phyloP scores from a whole-genome alignment of 2,329 filamentous ascomycete species.

The Neophaeococcomyces mojaviensis region DNA sequence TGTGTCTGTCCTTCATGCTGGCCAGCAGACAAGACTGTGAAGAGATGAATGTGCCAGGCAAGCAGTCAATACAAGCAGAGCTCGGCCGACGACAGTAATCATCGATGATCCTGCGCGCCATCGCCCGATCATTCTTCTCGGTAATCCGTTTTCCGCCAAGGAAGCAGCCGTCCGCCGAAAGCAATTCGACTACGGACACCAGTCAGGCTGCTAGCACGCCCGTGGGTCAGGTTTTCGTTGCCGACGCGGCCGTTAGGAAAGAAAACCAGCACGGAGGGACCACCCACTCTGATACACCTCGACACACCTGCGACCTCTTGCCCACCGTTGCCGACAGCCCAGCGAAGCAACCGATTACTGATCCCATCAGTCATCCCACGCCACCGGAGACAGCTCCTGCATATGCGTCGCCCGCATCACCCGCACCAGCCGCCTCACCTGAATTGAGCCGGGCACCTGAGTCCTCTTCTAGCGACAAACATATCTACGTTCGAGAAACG shows the following conservation, averaged over 20 bases:
- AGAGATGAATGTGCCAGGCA: not conserved
- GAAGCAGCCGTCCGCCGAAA: not conserved
- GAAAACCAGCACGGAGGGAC: no score
- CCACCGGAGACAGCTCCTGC: slow-evolving; percentile 1
- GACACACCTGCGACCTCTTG: not conserved
- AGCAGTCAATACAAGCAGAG: not conserved
- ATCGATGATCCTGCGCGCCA: slow-evolving; percentile 1
- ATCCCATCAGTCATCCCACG: not conserved
- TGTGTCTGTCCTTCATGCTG: no score
- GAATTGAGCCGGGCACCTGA: not conserved
- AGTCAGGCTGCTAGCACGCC: no score
- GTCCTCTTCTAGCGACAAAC: not conserved
- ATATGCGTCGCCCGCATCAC: slow-evolving; percentile 16
- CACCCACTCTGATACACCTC: slow-evolving; percentile 7
- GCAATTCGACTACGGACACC: not conserved
- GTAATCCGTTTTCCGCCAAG: not conserved
- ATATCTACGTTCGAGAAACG: not conserved
- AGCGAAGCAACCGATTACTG: slow-evolving; percentile 4
- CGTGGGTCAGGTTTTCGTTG: no score
- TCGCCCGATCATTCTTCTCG: not conserved
- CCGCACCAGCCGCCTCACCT: slow-evolving; percentile 19
- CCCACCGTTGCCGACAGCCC: no score
- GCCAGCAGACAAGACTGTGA: not conserved
- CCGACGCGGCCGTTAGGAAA: no score
- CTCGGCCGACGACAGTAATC: not conserved